A percentile compares a stretch with the other conserved stretches of the same genome.
Conservation (phyloP, 192 early-diverging fungal genomes). For the Coemansia furcata region DNA sequence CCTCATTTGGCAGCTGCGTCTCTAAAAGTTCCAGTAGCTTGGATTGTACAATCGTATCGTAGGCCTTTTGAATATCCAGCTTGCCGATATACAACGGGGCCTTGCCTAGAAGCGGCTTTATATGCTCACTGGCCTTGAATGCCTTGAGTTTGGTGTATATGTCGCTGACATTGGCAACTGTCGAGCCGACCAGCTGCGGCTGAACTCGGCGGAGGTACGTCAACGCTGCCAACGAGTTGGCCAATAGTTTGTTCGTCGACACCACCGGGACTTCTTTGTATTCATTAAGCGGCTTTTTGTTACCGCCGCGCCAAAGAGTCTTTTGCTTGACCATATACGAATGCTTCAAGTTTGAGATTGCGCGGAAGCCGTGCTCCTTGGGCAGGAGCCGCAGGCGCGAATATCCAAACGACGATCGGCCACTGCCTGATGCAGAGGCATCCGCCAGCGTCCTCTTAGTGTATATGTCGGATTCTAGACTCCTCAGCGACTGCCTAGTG, state of each 20-base stretch:
- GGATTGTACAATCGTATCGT: constrained; percentile 79
- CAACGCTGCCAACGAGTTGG: constrained; percentile 33
- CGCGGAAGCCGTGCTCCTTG: constrained; percentile 70
- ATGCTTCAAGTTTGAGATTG: constrained; percentile 70
- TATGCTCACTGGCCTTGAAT: constrained; percentile 23
- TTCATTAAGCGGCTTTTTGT: not conserved
- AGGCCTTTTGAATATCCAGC: constrained; percentile 74
- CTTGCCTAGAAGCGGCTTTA: not conserved
- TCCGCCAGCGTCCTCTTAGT: not conserved
- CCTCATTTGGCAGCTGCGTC: constrained; percentile 44
- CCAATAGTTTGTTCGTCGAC: constrained; percentile 14
- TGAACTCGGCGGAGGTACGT: constrained; percentile 9
- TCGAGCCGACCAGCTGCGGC: constrained; percentile 36
- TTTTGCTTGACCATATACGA: constrained; percentile 14
- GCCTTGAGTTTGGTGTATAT: constrained; percentile 43
- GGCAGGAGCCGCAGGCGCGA: constrained; percentile 79
- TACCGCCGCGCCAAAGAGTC: not conserved
- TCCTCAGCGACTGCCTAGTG: constrained; percentile 46
- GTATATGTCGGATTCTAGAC: constrained; percentile 44
- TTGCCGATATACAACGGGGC: constrained; percentile 70
- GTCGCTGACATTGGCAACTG: constrained; percentile 52
- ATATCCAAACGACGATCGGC: constrained; percentile 30
- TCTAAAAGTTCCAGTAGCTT: constrained; percentile 49
- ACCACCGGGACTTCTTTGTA: constrained; percentile 24
- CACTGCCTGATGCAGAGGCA: not conserved